These are phyloP conservation scores for Myxozyma vanderwaltii DNA, from an alignment of 805 yeast genomes.

Conservation along the genomic window DNA sequence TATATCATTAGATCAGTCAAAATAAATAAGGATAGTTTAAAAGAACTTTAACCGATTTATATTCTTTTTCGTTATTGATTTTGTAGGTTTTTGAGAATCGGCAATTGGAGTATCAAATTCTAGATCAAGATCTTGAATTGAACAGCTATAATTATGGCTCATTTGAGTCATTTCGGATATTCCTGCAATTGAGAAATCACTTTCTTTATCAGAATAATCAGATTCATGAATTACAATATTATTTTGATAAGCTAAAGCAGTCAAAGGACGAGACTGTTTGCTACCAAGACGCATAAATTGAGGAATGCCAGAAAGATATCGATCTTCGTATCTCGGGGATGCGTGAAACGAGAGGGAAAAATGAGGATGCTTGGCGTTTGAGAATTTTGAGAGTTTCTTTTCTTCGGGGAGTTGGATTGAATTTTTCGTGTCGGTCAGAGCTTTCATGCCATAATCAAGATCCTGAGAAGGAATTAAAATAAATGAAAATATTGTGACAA, in stretches of 20 bases:
- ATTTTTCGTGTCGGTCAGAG: too few species aligned
- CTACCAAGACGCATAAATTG: neutral
- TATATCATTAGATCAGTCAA: neutral
- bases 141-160: constrained; percentile 2
- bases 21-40: neutral
- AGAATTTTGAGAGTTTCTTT: neutral
- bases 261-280: neutral
- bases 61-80: neutral
- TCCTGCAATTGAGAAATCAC: constrained; percentile 8
- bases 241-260: neutral
- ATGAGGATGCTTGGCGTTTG: constrained; percentile 1
- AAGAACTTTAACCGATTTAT: neutral
- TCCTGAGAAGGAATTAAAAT: constrained; percentile 4
- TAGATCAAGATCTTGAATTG: constrained; percentile 6
- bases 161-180: constrained; percentile 5
- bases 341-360: constrained; percentile 29
- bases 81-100: neutral
- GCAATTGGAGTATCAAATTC: neutral
- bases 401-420: too few species aligned
- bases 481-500: constrained; percentile 16
- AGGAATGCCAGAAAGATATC: constrained; percentile 14
- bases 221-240: too few species aligned
- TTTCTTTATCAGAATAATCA: neutral
- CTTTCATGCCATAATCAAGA: neutral
- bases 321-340: constrained; percentile 30